Base-by-base conservation (phyloP, 768 basidiomycete genomes). In the Mycena vulgaris region DNA sequence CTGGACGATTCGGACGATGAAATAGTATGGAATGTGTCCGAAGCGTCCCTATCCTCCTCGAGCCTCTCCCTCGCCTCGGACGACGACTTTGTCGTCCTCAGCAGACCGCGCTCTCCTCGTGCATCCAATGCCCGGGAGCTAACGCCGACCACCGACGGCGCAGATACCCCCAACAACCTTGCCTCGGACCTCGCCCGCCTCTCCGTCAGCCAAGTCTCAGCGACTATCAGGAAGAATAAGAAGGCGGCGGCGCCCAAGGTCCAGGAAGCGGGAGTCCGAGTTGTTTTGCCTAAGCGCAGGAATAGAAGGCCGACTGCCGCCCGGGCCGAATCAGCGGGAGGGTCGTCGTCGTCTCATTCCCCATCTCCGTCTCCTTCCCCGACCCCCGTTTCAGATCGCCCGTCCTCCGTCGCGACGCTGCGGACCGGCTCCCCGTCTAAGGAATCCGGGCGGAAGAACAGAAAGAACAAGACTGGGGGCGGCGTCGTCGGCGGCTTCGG, bases 31-130 rank as follows among this genome's bases (percentile, higher is more conserved):
- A 80, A 75, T 45, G 73, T 85, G 51, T 82, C 87, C 45, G 83
- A 83, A 33, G 51, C 57, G 31, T 79, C 77, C 37, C 69, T 72
- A 42, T 76, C 79, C 27, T 77, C 79, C 16, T 77, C 78, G 31
- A 81, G 77, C 62, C 69, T 75, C 28, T 77, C 68, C 55, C 72
- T 77, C 30, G 78, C 80, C 27, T 85, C 84, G 14, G 87, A 87
- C 72, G 84, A 87, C 53, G 89, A 89, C 63, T 88, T 86, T 75
- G 85, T 89, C 57, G 76, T 89, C 60, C 80, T 89, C 64, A 83
- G 80, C 68, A 74, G 78, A 57, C 80, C 79, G 14, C 73, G 70
- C 33, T 78, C 83, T 45, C 75, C 76, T 61, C 62, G 63, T 58
- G 58, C 42, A 51, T 68, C 53, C 49, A 42, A 30, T 23, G 17